Evolutionary conservation across 2,329 filamentous ascomycete species (phyloP), one percentile per base, ranked within the genome.

Genomic region (Aspergillus costaricaensis): DNA sequence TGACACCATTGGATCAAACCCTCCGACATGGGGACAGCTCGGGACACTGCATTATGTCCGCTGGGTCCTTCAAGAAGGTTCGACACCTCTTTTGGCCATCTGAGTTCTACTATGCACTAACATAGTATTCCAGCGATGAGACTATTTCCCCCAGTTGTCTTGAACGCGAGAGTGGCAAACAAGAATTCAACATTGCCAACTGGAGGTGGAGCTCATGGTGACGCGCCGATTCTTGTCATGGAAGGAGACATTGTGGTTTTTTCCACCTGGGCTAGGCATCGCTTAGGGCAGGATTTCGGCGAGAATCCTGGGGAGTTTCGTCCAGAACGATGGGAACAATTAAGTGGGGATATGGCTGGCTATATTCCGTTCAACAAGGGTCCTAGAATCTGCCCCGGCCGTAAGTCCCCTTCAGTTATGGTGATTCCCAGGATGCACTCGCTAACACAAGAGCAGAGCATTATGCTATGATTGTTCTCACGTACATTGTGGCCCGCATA

Each of bases 321-420:
- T 39, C 74, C 73, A 0, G 72, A 76, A 59, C 62, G 74, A 53
- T 76, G 73, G 74, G 70, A 71, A 56, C n/a, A 39, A 2, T 44
- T 49, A n/a, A 59, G 17, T 49, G 62, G 30, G 53, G 60, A 62
- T 1, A 73, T 77, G 14, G 78, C 76, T 73, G 74, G 76, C 8
- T 81, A 77, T 61, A 72, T 79, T 17, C 80, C 79, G 1, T 81
- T 81, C 52, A 78, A 78, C 43, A 77, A 77, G 10, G 79, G 78
- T 0, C 77, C 79, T 1, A 68, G 78, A 23, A 75, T 79, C 15
- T 83, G 82, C 27, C 43, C 61, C 15, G 62, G 63, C 17, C 52
- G 60, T 62, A 21, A 48, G 60, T 27, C 7, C 6, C 14, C 3
- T 39, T 25, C 32, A 14, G 4, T 15, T 8, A 15, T 15, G 12